A percentile compares a stretch with the other conserved stretches of the same genome.
Evolutionary conservation across 805 yeast genomes (phyloP).

Genomic region (Saturnispora kantuleensis): DNA sequence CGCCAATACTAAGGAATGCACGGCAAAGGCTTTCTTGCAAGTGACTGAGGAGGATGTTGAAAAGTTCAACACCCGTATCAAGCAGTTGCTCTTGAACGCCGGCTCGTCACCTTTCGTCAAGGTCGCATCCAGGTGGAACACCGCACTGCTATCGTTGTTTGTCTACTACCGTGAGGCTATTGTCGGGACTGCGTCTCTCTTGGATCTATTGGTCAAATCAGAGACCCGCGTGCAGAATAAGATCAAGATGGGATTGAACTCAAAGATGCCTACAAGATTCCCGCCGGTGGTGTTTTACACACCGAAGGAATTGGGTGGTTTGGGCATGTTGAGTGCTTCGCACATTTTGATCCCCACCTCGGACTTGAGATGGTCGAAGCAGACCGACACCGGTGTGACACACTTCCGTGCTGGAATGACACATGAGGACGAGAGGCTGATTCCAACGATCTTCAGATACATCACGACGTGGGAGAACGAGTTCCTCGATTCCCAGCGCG

Average conservation of each 20-base stretch:
- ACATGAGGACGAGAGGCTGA: slow-evolving; percentile 65
- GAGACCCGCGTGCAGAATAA: slow-evolving; percentile 91
- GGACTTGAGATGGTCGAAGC: slow-evolving; percentile 83
- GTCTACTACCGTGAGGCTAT: slow-evolving; percentile 92
- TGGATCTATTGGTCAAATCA: slow-evolving; percentile 77
- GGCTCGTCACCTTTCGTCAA: slow-evolving; percentile 94
- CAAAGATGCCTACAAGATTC: slow-evolving; percentile 97
- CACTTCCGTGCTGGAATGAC: slow-evolving; percentile 93
- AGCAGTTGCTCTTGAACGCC: slow-evolving; percentile 88
- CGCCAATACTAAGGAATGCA: slow-evolving; percentile 64
- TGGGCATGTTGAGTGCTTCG: slow-evolving; percentile 96
- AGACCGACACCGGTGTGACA: slow-evolving; percentile 88
- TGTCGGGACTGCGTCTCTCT: slow-evolving; percentile 63
- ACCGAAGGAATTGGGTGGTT: slow-evolving; percentile 93
- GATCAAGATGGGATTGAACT: slow-evolving; percentile 88
- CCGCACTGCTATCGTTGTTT: slow-evolving; percentile 75
- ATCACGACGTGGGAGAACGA: slow-evolving; percentile 96
- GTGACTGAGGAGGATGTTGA: slow-evolving; percentile 77
- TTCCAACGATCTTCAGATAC: slow-evolving; percentile 90
- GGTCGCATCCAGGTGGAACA: slow-evolving; percentile 93
- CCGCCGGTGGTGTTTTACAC: slow-evolving; percentile 99
- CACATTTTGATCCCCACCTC: slow-evolving; percentile 92
- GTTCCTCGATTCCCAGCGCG: slow-evolving; percentile 85
- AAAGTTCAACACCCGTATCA: slow-evolving; percentile 69
- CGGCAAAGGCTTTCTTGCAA: slow-evolving; percentile 78